Evolutionary conservation across 768 basidiomycete genomes (phyloP), one percentile per base, ranked within the genome.

Genomic region (Termitomyces sp.): DNA sequence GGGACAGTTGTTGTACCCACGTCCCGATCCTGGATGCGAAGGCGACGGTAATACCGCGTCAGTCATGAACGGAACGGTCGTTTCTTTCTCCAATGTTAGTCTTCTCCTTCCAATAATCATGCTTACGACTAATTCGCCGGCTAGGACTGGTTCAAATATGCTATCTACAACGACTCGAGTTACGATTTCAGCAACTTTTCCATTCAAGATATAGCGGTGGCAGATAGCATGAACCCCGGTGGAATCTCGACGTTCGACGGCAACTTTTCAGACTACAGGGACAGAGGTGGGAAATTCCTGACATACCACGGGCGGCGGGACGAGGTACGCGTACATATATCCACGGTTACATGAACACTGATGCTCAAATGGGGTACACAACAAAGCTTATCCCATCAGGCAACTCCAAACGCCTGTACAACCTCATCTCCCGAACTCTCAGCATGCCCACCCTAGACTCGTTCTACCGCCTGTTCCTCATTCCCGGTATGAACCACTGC

Each of bases 381-480:
- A 30, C 9, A 3, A 16, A 57, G 56, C 25, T 34, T 3, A 57
- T 57, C 6, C 28, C 51, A 7, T 54, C 57, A 11, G 57, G 52
- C 14, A 48, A 48, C 35, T 58, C 51, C 5, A 58, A 58, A 40
- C 44, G 57, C 4, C 16, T 35, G 3, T 58, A 58, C 28, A 58
- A 58, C 35, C 46, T 48, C 32, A 48, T 48, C 32, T 48, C 56
- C 11, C 23, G 52, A 52, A 57, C 51, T 2, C 17, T 57, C 7
- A 6, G 35, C 2, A 57, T 57, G 25, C 56, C 50, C 2, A 19
- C 34, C 25, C 25, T 58, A n/a, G 52, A 58, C 35, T 41, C 57
- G 4, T 58, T 58, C 52, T 58, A 58, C 40, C 57, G 57, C 52
- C 57, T 58, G 9, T 58, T 58, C 40, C 52, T 58, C 9, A 40